Evolutionary conservation across 805 yeast genomes (phyloP), one percentile per base, ranked within the genome.

Genomic region (Candida odintsovae): DNA sequence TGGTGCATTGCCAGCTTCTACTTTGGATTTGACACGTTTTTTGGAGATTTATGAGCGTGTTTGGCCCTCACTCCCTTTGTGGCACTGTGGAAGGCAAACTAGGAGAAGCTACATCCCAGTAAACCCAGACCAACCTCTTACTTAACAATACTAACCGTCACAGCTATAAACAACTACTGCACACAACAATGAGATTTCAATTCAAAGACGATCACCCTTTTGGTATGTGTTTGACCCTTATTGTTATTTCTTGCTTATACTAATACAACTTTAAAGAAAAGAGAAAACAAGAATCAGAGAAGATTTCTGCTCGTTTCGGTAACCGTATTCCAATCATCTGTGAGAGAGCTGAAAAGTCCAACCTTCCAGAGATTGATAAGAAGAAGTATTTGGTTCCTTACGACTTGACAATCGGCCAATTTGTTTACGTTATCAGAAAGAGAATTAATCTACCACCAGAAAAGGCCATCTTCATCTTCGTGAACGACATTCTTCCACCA

Each of bases 291-390:
- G 99, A 92, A 69, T 88, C 98, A 33, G 81, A 85, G 55, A 82
- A 97, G 61, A 92, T 92, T 62, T 80, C 89, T 53, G 83, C 85
- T 60, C 86, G 90, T 66, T 94, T 90, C 71, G 75, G 78, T 47
- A 96, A 94, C 65, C 79, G 99, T 56, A 89, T 94, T 51, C 99
- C 99, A 4, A 97, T 73, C 25, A 92, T 94, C 62, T 94, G 99
- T 67, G 99, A 94, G 71, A 85, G 90, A 70, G 97, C 90, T 36
- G 98, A 90, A 69, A 92, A 92, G 70, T 84, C 95, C 31, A 97
- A 94, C 64, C 86, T 94, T 53, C 95, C 95, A 41, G 94, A 90
- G 56, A 90, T 94, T 62, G 99, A 94, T 68, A 94, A 94, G 77
- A 86, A 96, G 68, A 94, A 94, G 72, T 94, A 94, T 65, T 76